Evolutionary conservation across 352 stramenopile genomes (phyloP).

Genomic region (Phytophthora citricola): DNA sequence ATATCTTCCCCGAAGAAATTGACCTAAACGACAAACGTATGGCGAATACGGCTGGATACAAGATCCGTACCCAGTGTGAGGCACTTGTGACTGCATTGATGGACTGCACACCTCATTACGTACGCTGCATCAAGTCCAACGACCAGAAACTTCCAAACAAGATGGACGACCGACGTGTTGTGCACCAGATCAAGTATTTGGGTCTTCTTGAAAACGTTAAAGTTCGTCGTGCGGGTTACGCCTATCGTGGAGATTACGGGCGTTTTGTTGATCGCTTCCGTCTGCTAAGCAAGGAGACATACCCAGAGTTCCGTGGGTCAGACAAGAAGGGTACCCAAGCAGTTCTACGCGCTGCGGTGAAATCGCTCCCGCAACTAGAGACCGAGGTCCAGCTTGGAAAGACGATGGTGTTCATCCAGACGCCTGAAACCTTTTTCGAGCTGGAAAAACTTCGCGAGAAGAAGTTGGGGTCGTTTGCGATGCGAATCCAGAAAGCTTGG

Average conservation of each 20-base stretch:
- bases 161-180: constrained; percentile 85
- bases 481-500: constrained; percentile 86
- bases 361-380: constrained; percentile 72
- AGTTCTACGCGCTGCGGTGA: constrained; percentile 82
- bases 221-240: constrained; percentile 83
- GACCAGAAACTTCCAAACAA: constrained; percentile 88
- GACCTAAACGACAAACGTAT: constrained; percentile 86
- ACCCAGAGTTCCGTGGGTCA: constrained; percentile 76
- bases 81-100: constrained; percentile 88
- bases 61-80: constrained; percentile 89
- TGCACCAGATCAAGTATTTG: constrained; percentile 91
- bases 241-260: constrained; percentile 87
- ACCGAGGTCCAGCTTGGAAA: constrained; percentile 89
- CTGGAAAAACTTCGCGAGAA: constrained; percentile 89
- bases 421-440: constrained; percentile 89
- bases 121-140: constrained; percentile 94
- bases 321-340: constrained; percentile 88
- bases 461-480: constrained; percentile 77
- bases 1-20: constrained; percentile 86
- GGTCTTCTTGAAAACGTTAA: constrained; percentile 91
- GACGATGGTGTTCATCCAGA: constrained; percentile 93
- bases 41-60: constrained; percentile 78
- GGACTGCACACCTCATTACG: constrained; percentile 92
- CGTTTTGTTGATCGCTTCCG: constrained; percentile 89
- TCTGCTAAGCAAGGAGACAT: constrained; percentile 84